A percentile compares a stretch with the other conserved stretches of the same genome.
Evolutionary conservation across 176 grass and related monocot species (phyloP).

Genomic region (Carex scoparia): DNA sequence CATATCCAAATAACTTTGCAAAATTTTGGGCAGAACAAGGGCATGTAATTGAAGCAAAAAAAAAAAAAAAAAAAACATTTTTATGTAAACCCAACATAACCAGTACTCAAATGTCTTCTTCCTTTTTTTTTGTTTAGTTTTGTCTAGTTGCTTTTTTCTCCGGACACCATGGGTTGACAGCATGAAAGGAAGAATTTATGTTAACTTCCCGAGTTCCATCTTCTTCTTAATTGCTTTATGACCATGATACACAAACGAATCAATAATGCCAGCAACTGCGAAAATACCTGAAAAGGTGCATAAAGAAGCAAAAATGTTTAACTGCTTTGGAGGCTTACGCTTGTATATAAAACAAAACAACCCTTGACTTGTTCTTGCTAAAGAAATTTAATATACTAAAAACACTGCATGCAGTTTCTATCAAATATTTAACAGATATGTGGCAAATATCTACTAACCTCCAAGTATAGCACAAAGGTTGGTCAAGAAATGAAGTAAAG

Average conservation of each 20-base stretch:
- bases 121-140: background rate
- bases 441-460: slow-evolving; percentile 39
- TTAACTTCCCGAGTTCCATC: slow-evolving; percentile 84
- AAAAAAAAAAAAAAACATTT: background rate
- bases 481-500: slow-evolving; percentile 91
- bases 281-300: slow-evolving; percentile 57
- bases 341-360: background rate
- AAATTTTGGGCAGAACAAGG: background rate
- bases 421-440: background rate
- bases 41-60: background rate
- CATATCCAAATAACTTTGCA: background rate
- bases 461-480: slow-evolving; percentile 93
- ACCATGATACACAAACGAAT: slow-evolving; percentile 93
- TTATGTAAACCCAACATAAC: background rate
- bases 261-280: slow-evolving; percentile 81
- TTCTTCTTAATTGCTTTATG: slow-evolving; percentile 95
- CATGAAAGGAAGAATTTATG: background rate
- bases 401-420: background rate
- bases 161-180: background rate
- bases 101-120: background rate
- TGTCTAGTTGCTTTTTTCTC: background rate
- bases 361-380: background rate
- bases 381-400: background rate
- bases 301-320: background rate
- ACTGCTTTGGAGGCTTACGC: background rate